Base-by-base conservation (phyloP, 192 early-diverging fungal species). In the Rhizophagus clarus region DNA sequence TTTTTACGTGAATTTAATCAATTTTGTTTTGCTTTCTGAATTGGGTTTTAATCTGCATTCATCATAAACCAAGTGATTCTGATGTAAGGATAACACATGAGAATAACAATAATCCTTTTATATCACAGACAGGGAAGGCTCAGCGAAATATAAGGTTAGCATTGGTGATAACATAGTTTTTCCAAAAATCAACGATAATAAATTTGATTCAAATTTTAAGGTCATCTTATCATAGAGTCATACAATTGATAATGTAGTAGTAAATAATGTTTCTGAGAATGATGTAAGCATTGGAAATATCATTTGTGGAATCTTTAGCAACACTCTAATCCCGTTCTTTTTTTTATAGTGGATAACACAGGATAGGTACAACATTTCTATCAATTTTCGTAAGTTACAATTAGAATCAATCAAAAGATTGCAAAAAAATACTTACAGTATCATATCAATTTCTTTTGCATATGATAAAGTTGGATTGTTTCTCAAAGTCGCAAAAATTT, bases 91-190 rank as follows among this genome's bases (percentile, higher is more conserved):
- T n/a, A n/a, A n/a, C n/a, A n/a, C n/a, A n/a, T n/a, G n/a, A n/a
- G n/a, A n/a, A n/a, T n/a, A n/a, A n/a, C n/a, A n/a, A n/a, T 74
- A 74, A 74, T 61, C 73, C 51, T 60, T 74, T 74, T 29, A 24
- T 61, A 74, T 51, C 49, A 61, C 6, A 61, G 26, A 61, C 73
- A 74, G 49, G 56, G 60, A 74, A 61, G 28, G 32, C 61, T 74
- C 51, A 74, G 61, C 15, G 29, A 74, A 74, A 61, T 75, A 61
- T 61, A 75, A 75, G 56, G 49, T 75, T 61, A 75, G 15, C 61
- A 2, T 75, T 75, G 51, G 61, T 74, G 29, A 29, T 74, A 75
- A 75, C 29, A 72, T 72, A n/a, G 49, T 72, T 42, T 72, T 45
- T 72, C 1, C n/a, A n/a, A 37, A 75, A 75, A 75, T 22, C 20